Percentiles rank a stretch among this genome's conserved stretches.
Evolutionary conservation across 2,329 filamentous ascomycete genomes (phyloP).

Genomic region (Pyrenophora graminea): DNA sequence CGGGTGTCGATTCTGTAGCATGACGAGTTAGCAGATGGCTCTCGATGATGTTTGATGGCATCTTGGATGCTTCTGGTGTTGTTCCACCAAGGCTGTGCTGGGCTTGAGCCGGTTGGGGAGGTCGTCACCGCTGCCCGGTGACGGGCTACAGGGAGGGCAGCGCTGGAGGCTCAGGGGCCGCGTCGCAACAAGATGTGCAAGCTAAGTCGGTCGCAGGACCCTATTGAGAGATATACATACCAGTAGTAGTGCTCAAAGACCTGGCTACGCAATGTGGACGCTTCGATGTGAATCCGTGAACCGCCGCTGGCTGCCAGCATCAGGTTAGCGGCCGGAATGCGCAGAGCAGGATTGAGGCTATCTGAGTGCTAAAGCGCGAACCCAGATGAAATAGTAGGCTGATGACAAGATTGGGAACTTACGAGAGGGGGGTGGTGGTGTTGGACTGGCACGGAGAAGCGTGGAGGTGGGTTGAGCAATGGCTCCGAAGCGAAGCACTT

Average conservation of each 20-base stretch:
- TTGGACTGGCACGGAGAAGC: constrained; percentile 26
- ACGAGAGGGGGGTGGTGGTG: constrained; percentile 30
- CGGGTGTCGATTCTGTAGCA: constrained; percentile 26
- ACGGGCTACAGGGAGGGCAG: constrained; percentile 38
- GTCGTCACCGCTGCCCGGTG: constrained; percentile 39
- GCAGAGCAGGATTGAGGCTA: constrained; percentile 21
- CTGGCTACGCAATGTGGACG: constrained; percentile 32
- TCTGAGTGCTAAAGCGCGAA: constrained; percentile 17
- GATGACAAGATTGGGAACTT: constrained; percentile 28
- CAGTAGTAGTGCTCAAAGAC: constrained; percentile 28
- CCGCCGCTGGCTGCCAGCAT: constrained; percentile 42
- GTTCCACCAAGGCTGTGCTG: constrained; percentile 22
- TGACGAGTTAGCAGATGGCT: constrained; percentile 28
- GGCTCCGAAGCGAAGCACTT: constrained; percentile 29
- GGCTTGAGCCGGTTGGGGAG: constrained; percentile 26
- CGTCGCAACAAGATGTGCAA: constrained; percentile 18
- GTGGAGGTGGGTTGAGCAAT: constrained; percentile 32
- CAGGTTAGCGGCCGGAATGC: constrained; percentile 38
- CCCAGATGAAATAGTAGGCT: constrained; percentile 16
- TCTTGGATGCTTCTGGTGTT: constrained; percentile 24
- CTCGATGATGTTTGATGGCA: constrained; percentile 24
- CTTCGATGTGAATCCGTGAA: constrained; percentile 43
- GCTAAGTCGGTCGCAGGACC: constrained; percentile 38
- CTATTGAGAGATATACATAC: constrained; percentile 41
- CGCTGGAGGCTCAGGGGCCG: constrained; percentile 22